Percentiles rank a stretch among this genome's conserved stretches.
These are phyloP conservation scores for Blastobotrys elegans DNA, from an alignment of 1,139 yeast species.

Conservation along the genomic window DNA sequence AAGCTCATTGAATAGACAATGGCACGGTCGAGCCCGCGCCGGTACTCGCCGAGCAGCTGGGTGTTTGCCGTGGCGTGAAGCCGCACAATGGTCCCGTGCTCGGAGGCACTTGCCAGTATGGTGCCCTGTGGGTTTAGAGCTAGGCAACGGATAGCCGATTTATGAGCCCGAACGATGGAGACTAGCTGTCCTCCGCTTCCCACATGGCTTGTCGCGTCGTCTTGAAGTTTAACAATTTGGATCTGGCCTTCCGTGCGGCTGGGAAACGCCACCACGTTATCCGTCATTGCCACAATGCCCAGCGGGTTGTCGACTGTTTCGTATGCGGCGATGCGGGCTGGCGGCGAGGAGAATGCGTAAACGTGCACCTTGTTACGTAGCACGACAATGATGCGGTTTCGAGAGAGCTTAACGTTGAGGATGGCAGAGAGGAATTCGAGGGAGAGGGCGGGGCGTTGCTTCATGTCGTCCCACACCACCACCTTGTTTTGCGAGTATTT, in stretches of 20 bases:
- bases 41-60: conserved; percentile 69
- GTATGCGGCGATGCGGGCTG: conserved; percentile 60
- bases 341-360: conserved; percentile 77
- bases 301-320: conserved; percentile 65
- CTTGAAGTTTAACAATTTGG: conserved; percentile 62
- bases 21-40: conserved; percentile 86
- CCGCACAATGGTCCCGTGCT: conserved; percentile 79
- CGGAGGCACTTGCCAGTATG: conserved; percentile 82
- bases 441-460: conserved; percentile 66
- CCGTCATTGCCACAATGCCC: conserved; percentile 61
- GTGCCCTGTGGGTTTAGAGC: conserved; percentile 69
- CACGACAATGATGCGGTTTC: conserved; percentile 71
- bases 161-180: conserved; percentile 80
- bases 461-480: conserved; percentile 87
- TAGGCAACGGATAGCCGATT: conserved; percentile 60
- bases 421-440: conserved; percentile 75
- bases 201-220: conserved; percentile 32
- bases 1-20: conserved; percentile 76
- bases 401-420: conserved; percentile 64
- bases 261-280: conserved; percentile 66
- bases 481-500: conserved; percentile 67
- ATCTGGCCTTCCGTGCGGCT: conserved; percentile 60
- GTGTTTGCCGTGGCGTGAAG: conserved; percentile 72
- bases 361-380: conserved; percentile 63
- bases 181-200: conserved; percentile 40